Base-by-base conservation (phyloP, 257 asterid species). In the Phtheirospermum japonicum region DNA sequence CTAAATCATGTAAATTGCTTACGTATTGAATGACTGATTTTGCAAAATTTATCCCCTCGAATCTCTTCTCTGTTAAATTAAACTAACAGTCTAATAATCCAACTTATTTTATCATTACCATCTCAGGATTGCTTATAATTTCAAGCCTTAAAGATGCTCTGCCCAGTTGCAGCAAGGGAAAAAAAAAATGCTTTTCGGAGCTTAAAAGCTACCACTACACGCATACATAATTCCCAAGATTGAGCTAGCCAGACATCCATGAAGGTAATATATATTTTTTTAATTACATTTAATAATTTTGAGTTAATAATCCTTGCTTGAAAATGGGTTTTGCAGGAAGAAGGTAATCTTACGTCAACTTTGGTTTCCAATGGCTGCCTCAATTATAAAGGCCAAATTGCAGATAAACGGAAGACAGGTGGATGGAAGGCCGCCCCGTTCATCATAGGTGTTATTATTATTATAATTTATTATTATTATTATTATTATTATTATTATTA, bases 361-460 rank as follows among this genome's bases (percentile, higher is more conserved):
- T 55, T 81, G 57, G 88, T 79, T 19, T 71, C 79, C 26, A 79
- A 82, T 74, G 83, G 89, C 6, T 68, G 82, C 26, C 67, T 79
- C 10, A 73, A 82, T 75, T 82, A 74, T 68, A 80, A 66, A 80
- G 83, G 89, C 17, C 67, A 55, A 37, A 68, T 40, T 9, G 89
- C 89, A 0, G 79, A 85, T 59, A 82, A 82, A 61, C 67, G 28
- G 28, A 65, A 43, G 11, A 79, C 93, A 0, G 89, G 93, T 58
- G 93, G 93, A 57, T 85, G 85, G 89, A 82, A 70, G 23, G 77
- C 88, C 59, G 77, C 93, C 2, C 82, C 89, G 13, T 85, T 76
- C 69, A 76, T 85, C 65, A 85, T 82, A 74, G 87, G 93, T 73
- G 7, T 14, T 13, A 36, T 9, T 36, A 6, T n/a, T 2, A 16